Conservation (phyloP, 768 basidiomycete genomes). For the Trametes cinnabarina region DNA sequence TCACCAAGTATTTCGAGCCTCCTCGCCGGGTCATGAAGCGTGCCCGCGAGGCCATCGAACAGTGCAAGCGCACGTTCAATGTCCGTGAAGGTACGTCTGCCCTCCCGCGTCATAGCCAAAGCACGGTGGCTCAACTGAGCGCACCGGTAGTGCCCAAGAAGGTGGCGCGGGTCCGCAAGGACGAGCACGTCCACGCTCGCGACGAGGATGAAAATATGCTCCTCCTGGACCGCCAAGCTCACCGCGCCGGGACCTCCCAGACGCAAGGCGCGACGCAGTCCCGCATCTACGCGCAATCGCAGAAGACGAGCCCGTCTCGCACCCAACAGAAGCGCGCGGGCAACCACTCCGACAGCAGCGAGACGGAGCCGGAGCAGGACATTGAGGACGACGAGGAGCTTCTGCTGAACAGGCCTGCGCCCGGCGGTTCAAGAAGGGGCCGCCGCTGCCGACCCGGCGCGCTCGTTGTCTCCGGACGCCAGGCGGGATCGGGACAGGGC, state of each 20-base stretch:
- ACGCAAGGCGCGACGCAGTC: conserved; percentile 20
- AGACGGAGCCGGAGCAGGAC: conserved; percentile 52
- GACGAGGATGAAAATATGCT: conserved; percentile 63
- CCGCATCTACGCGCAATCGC: conserved; percentile 25
- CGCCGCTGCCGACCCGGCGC: conserved; percentile 52
- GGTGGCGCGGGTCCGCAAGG: conserved; percentile 53
- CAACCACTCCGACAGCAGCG: conserved; percentile 36
- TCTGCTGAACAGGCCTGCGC: conserved; percentile 19
- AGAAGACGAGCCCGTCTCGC: conserved; percentile 21
- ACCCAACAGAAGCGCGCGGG: conserved; percentile 5
- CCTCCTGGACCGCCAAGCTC: conserved; percentile 48
- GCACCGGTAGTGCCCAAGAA: conserved; percentile 53
- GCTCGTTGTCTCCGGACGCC: conserved; percentile 37
- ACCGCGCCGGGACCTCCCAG: conserved; percentile 17
- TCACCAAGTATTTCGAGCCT: conserved; percentile 80
- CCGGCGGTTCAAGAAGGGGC: conserved; percentile 4
- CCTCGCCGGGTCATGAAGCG: conserved; percentile 67
- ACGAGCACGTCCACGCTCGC: conserved; percentile 57
- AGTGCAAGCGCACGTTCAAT: conserved; percentile 65
- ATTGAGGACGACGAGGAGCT: conserved; percentile 36
- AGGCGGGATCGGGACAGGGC: conserved; percentile 51
- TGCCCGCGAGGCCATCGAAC: conserved; percentile 52
- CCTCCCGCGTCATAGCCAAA: background rate
- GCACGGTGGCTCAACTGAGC: background rate
- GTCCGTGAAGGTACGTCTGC: conserved; percentile 65